Conservation (phyloP, 768 basidiomycete genomes). For the Rhodotorula babjevae region DNA sequence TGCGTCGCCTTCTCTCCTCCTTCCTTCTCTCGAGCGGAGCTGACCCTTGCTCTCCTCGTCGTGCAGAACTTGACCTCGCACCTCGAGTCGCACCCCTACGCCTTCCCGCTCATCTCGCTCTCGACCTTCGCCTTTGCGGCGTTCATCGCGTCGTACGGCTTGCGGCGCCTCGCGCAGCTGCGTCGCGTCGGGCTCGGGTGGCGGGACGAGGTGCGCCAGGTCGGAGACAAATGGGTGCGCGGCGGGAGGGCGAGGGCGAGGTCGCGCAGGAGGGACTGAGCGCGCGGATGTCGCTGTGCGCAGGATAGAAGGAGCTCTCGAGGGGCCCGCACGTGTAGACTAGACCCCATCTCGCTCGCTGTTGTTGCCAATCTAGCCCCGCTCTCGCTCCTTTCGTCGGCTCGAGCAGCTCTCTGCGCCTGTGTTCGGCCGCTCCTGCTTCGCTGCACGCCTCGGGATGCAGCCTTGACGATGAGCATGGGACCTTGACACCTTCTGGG, state of each 20-base stretch:
- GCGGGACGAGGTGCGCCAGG: conserved; percentile 18
- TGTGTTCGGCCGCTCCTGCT: no score
- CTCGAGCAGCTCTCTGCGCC: no score
- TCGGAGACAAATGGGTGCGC: conserved; percentile 13
- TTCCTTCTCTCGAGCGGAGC: background rate
- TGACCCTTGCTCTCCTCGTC: background rate
- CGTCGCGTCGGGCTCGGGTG: conserved; percentile 46
- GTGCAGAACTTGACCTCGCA: conserved; percentile 63
- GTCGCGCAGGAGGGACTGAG: conserved; percentile 13
- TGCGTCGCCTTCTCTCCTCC: background rate
- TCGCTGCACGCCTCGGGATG: no score
- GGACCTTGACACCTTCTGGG: no score
- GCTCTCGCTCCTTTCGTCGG: no score
- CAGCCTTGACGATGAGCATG: no score
- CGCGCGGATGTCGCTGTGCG: no score
- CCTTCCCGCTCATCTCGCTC: conserved; percentile 65
- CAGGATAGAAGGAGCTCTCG: background rate
- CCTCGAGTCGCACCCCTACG: conserved; percentile 67
- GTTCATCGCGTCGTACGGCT: conserved; percentile 61
- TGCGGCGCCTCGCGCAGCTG: conserved; percentile 55
- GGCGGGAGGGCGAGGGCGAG: conserved; percentile 2
- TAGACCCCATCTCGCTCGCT: no score
- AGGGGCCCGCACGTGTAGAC: no score
- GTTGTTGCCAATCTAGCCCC: no score
- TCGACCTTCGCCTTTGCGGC: conserved; percentile 59